Percentiles rank a stretch among this genome's conserved stretches.
Conservation (phyloP, 495 filamentous ascomycete genomes). For the Talaromyces proteolyticus region DNA sequence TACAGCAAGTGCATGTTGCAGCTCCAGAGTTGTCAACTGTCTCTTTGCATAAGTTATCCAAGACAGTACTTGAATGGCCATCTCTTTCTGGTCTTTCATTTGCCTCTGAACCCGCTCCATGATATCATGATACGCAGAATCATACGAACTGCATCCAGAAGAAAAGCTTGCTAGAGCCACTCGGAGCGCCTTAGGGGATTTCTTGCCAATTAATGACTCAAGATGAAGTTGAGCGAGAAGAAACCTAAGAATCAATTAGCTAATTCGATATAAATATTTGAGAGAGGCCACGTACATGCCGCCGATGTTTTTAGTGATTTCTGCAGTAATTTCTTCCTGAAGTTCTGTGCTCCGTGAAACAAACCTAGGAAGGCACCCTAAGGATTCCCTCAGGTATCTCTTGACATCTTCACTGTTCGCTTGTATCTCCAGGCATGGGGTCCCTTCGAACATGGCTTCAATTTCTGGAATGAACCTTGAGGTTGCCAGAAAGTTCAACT, state of each 20-base stretch:
- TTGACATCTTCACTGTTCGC: conserved; percentile 27
- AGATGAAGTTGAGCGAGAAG: conserved; percentile 43
- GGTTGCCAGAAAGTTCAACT: conserved; percentile 28
- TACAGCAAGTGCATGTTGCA: conserved; percentile 43
- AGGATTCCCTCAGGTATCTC: conserved; percentile 16
- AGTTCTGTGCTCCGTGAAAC: background rate
- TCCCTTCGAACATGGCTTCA: conserved; percentile 11
- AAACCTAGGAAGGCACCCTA: conserved; percentile 4
- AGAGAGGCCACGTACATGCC: conserved; percentile 5
- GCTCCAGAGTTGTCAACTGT: conserved; percentile 30
- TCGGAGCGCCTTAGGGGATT: conserved; percentile 8
- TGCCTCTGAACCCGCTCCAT: conserved; percentile 41
- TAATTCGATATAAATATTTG: background rate
- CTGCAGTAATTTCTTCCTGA: background rate
- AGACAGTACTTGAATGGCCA: conserved; percentile 29
- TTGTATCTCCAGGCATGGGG: conserved; percentile 21
- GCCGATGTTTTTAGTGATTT: conserved; percentile 3
- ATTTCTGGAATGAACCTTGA: conserved; percentile 30
- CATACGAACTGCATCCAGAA: conserved; percentile 13
- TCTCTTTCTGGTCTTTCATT: conserved; percentile 11
- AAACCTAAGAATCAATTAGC: conserved; percentile 28
- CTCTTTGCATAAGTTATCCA: conserved; percentile 40
- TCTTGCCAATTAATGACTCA: conserved; percentile 29
- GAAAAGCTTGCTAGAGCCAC: conserved; percentile 26
- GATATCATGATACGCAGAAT: conserved; percentile 34